phyloP scores from a whole-genome alignment of 2,329 filamentous ascomycete species.

The Pseudogymnoascus sp. region DNA sequence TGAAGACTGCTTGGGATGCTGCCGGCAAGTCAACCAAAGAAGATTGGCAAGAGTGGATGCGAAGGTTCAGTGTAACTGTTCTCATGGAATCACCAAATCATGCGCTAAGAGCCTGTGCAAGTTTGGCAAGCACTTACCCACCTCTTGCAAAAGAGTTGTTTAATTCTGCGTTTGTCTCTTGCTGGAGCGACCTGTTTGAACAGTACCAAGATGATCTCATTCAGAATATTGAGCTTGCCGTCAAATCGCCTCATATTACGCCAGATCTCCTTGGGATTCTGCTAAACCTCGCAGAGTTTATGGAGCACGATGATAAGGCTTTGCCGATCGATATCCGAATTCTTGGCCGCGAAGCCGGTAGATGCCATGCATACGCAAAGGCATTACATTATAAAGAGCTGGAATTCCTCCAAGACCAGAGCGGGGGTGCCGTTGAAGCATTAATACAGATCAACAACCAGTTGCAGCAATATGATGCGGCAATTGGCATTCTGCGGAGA shows the following conservation, averaged over 20 bases:
- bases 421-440: constrained; percentile 88
- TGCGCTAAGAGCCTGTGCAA: constrained; percentile 84
- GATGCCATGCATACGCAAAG: constrained; percentile 97
- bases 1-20: constrained; percentile 96
- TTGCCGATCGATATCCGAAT: constrained; percentile 94
- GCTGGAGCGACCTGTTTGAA: constrained; percentile 96
- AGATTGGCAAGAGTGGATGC: constrained; percentile 99
- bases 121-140: constrained; percentile 81
- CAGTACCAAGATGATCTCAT: constrained; percentile 96
- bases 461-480: constrained; percentile 94
- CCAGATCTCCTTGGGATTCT: constrained; percentile 91
- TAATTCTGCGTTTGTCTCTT: constrained; percentile 98
- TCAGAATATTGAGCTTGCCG: constrained; percentile 86
- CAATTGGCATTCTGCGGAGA: constrained; percentile 93
- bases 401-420: constrained; percentile 96
- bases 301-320: constrained; percentile 99
- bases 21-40: constrained; percentile 95
- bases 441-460: constrained; percentile 99
- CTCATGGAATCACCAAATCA: constrained; percentile 94
- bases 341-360: constrained; percentile 86
- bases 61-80: constrained; percentile 89
- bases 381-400: constrained; percentile 98
- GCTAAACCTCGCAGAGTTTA: constrained; percentile 95
- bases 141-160: constrained; percentile 90
- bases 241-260: constrained; percentile 90